Evolutionary conservation across 2,329 filamentous ascomycete species (phyloP).

Genomic region (Chlorencoelia australis): DNA sequence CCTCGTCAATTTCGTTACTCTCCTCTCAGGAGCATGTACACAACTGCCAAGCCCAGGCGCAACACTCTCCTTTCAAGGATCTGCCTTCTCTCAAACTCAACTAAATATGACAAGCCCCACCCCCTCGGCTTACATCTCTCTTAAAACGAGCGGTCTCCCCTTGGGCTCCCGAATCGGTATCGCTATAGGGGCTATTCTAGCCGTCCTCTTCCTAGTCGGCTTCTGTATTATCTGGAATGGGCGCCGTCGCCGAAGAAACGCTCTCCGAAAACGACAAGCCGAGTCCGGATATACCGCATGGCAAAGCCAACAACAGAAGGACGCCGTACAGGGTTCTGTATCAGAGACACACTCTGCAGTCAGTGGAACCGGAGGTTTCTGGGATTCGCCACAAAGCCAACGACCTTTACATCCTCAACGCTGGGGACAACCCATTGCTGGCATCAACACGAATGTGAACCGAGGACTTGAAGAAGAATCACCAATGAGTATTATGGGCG

Average conservation of each 20-base stretch:
- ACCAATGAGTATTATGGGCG: slow-evolving; percentile 29
- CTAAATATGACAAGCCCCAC: slow-evolving; percentile 43
- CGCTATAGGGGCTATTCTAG: slow-evolving; percentile 39
- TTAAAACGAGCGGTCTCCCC: slow-evolving; percentile 30
- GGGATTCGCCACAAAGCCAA: slow-evolving; percentile 45
- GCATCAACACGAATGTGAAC: too few species aligned
- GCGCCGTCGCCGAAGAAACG: slow-evolving; percentile 42
- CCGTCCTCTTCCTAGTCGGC: slow-evolving; percentile 39
- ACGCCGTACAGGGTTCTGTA: slow-evolving; percentile 2
- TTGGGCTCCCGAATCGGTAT: slow-evolving; percentile 50
- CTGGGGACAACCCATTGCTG: too few species aligned
- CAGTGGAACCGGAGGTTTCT: slow-evolving; percentile 27
- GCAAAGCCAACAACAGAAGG: slow-evolving; percentile 10
- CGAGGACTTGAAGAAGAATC: too few species aligned
- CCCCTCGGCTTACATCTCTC: slow-evolving; percentile 25
- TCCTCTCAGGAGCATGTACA: slow-evolving; percentile 39
- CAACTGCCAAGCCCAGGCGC: slow-evolving; percentile 39
- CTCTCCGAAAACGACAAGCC: slow-evolving; percentile 33
- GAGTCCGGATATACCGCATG: slow-evolving; percentile 19
- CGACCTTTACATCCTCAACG: slow-evolving; percentile 34
- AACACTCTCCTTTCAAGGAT: slow-evolving; percentile 40
- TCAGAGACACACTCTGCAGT: slow-evolving; percentile 1
- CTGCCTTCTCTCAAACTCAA: slow-evolving; percentile 38
- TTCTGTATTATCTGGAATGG: slow-evolving; percentile 47
- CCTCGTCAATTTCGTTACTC: slow-evolving; percentile 43